Evolutionary conservation across 306 rosid genomes (phyloP).

Genomic region (Geum urbanum): DNA sequence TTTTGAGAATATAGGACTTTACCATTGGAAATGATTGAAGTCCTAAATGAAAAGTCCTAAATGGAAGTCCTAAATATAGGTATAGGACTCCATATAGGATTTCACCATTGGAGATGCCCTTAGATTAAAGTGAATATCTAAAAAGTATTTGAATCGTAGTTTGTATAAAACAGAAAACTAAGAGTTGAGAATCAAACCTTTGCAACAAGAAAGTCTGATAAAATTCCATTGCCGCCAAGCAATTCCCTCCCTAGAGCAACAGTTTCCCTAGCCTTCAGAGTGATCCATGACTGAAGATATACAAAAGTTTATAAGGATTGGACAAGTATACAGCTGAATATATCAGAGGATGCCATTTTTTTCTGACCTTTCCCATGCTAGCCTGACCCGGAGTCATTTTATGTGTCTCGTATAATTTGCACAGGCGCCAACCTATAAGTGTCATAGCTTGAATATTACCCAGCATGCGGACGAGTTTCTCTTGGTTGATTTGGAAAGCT

Average conservation of each 20-base stretch:
- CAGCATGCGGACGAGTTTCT: slow-evolving; percentile 81
- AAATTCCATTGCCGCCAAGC: slow-evolving; percentile 93
- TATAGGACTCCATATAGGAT: too few species aligned
- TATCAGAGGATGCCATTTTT: background rate
- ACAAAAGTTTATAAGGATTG: background rate
- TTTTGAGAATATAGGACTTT: too few species aligned
- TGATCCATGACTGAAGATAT: slow-evolving; percentile 75
- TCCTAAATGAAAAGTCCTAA: too few species aligned
- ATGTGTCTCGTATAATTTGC: slow-evolving; percentile 78
- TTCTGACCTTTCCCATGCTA: slow-evolving; percentile 77
- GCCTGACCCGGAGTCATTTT: slow-evolving; percentile 93
- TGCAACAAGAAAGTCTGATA: slow-evolving; percentile 83
- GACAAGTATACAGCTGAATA: background rate
- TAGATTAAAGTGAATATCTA: background rate
- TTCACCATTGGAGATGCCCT: too few species aligned
- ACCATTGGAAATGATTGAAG: too few species aligned
- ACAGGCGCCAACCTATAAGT: slow-evolving; percentile 93
- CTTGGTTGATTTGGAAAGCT: slow-evolving; percentile 87
- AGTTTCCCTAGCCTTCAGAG: slow-evolving; percentile 80
- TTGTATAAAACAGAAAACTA: background rate
- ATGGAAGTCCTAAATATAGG: too few species aligned
- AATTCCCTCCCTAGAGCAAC: slow-evolving; percentile 90
- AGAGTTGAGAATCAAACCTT: slow-evolving; percentile 48
- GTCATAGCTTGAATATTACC: slow-evolving; percentile 89
- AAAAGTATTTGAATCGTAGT: background rate